A percentile compares a stretch with the other conserved stretches of the same genome.
These are phyloP conservation scores for Entomortierella chlamydospora DNA, from an alignment of 192 early-diverging fungal species.

Conservation along the genomic window DNA sequence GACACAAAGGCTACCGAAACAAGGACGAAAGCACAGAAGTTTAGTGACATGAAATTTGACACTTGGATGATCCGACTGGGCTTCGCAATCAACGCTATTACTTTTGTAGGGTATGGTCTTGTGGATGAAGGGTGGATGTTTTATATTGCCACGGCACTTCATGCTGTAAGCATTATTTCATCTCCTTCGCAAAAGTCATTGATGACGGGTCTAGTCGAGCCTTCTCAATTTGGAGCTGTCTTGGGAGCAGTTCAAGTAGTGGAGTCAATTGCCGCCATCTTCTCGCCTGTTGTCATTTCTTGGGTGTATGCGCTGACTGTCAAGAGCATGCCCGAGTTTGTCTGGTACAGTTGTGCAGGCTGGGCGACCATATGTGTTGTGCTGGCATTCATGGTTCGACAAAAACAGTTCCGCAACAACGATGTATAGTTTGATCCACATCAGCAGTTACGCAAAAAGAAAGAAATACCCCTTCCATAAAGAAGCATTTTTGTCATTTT, in stretches of 20 bases:
- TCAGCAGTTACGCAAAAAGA: too few species aligned
- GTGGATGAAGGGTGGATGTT: slow-evolving; percentile 27
- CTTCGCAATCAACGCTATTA: slow-evolving; percentile 43
- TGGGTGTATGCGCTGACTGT: slow-evolving; percentile 59
- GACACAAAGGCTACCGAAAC: background rate
- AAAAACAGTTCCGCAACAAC: slow-evolving; percentile 47
- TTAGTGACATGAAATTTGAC: slow-evolving; percentile 57
- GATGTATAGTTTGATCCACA: background rate
- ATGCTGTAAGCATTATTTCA: slow-evolving; percentile 46
- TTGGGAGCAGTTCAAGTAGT: slow-evolving; percentile 60
- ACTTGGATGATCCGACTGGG: slow-evolving; percentile 61
- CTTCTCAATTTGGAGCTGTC: slow-evolving; percentile 60
- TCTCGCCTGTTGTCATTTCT: slow-evolving; percentile 59
- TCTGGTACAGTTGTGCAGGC: slow-evolving; percentile 58
- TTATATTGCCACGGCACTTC: slow-evolving; percentile 30
- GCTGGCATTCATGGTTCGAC: slow-evolving; percentile 56
- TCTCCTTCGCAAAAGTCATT: slow-evolving; percentile 58
- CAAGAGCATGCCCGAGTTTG: slow-evolving; percentile 52
- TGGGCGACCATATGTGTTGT: slow-evolving; percentile 41
- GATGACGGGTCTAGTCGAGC: slow-evolving; percentile 56
- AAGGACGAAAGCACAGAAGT: slow-evolving; percentile 25
- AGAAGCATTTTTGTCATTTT: too few species aligned
- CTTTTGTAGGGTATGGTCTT: slow-evolving; percentile 45
- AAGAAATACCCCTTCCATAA: too few species aligned
- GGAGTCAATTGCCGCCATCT: slow-evolving; percentile 58